Base-by-base conservation (phyloP, 2,329 filamentous ascomycete species). In the Ophiostoma quercus region DNA sequence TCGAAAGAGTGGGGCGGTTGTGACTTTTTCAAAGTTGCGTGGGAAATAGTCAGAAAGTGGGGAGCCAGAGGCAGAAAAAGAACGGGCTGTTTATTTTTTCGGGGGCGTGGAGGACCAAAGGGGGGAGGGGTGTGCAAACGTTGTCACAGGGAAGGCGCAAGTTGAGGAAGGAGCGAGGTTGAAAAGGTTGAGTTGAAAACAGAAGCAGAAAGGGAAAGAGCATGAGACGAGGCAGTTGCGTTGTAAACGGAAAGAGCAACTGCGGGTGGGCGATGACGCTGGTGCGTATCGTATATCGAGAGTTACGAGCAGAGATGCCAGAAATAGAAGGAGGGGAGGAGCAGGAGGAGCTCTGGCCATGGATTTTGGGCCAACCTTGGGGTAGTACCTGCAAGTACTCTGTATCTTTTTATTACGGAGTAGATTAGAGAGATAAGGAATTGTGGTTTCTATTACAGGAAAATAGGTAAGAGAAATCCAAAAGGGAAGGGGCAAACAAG, bases 21-120 rank as follows among this genome's bases (percentile, higher is more conserved):
- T 68, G 51, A 43, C 51, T 68, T 62, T 66, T 43, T 41, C 25
- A 41, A 9, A 41, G 43, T 47, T 29, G 67, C 70, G 67, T 66
- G 65, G 70, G 68, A 69, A 71, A 70, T 68, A 69, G 71, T 66
- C 57, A 67, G 34, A 68, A 67, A 72, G 70, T 72, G 71, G 71
- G 71, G 66, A 68, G 68, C 12, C 34, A 34, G 51, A 63, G 63
- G 19, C 41, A 60, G 41, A 60, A 70, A 65, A 57, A 54, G 67
- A 57, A 57, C 51, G 51, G 51, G 60, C 29, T 68, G 66, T 67
- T 51, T 68, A 43, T 70, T 66, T 43, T 66, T 11, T 62, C 34
- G 69, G 69, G 69, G 69, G 65, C 22, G 69, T 43, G 69, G 66
- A 57, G 66, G 47, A 57, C n/a, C 51, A 41, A 19, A 41, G 25